Percentiles rank a stretch among this genome's conserved stretches.
Evolutionary conservation across 352 stramenopile genomes (phyloP).

Genomic region (Pythium sp.): DNA sequence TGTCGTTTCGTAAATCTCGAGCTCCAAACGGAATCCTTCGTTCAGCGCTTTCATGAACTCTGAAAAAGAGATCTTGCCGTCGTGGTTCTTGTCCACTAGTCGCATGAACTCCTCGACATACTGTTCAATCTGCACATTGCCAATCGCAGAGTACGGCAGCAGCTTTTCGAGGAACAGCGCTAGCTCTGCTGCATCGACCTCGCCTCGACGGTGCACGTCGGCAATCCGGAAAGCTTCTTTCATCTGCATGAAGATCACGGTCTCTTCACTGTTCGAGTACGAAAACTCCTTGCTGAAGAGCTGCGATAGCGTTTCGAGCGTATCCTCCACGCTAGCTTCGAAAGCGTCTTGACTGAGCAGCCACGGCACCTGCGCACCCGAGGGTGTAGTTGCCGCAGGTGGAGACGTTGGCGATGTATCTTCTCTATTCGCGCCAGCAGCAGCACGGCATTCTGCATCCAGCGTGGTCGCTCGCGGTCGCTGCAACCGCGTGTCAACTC

Average conservation of each 20-base stretch:
- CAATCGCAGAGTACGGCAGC: slow-evolving; percentile 47
- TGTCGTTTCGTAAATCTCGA: slow-evolving; percentile 61
- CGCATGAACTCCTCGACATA: slow-evolving; percentile 80
- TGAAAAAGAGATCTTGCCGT: slow-evolving; percentile 59
- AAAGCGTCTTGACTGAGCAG: slow-evolving; percentile 10
- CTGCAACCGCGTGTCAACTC: slow-evolving; percentile 18
- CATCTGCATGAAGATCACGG: slow-evolving; percentile 25
- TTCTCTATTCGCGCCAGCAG: background rate
- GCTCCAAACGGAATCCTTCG: slow-evolving; percentile 63
- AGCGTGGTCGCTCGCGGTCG: slow-evolving; percentile 20
- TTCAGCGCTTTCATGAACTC: slow-evolving; percentile 82
- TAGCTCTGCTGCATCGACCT: slow-evolving; percentile 60
- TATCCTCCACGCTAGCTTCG: slow-evolving; percentile 19
- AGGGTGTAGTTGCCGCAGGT: background rate
- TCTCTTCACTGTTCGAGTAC: slow-evolving; percentile 26
- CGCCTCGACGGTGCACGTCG: slow-evolving; percentile 45
- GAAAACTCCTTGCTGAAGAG: slow-evolving; percentile 27
- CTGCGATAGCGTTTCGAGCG: slow-evolving; percentile 23
- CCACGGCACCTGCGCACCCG: slow-evolving; percentile 1
- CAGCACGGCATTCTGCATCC: slow-evolving; percentile 19
- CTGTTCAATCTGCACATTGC: slow-evolving; percentile 53
- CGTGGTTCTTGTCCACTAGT: slow-evolving; percentile 62
- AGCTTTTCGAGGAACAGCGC: slow-evolving; percentile 63
- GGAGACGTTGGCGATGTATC: background rate
- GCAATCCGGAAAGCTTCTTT: slow-evolving; percentile 26